phyloP scores from a whole-genome alignment of 306 rosid species.

The Hylodesmum podocarpum region DNA sequence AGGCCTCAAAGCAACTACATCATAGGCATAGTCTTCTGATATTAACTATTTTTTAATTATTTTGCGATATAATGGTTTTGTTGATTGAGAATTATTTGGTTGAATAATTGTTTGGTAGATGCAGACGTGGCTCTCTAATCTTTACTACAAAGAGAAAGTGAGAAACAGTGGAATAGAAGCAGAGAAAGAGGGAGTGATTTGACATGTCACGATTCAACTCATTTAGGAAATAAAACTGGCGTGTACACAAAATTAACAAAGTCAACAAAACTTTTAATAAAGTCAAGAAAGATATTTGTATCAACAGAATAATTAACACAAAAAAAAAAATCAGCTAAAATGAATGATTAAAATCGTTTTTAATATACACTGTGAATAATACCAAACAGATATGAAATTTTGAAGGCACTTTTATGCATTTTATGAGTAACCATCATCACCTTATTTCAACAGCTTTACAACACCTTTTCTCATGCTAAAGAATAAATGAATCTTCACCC shows the following conservation, averaged over 20 bases:
- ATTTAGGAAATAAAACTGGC: background rate
- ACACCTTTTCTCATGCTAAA: too few species aligned
- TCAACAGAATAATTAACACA: background rate
- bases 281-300: background rate
- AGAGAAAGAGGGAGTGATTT: background rate
- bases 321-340: too few species aligned
- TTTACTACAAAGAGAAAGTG: background rate
- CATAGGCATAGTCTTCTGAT: background rate
- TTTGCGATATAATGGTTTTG: constrained; percentile 13
- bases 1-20: constrained; percentile 4
- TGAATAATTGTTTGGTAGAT: constrained; percentile 11
- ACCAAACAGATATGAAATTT: too few species aligned
- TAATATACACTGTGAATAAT: too few species aligned
- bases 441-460: too few species aligned
- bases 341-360: too few species aligned
- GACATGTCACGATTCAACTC: background rate
- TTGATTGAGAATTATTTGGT: constrained; percentile 5
- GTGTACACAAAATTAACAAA: too few species aligned
- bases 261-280: too few species aligned
- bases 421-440: too few species aligned
- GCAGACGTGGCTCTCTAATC: background rate
- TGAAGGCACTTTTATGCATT: too few species aligned
- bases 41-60: background rate
- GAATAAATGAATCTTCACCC: too few species aligned
- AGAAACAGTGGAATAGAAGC: background rate